Conservation (phyloP, 352 stramenopile species). For the Phytophthora lateralis region DNA sequence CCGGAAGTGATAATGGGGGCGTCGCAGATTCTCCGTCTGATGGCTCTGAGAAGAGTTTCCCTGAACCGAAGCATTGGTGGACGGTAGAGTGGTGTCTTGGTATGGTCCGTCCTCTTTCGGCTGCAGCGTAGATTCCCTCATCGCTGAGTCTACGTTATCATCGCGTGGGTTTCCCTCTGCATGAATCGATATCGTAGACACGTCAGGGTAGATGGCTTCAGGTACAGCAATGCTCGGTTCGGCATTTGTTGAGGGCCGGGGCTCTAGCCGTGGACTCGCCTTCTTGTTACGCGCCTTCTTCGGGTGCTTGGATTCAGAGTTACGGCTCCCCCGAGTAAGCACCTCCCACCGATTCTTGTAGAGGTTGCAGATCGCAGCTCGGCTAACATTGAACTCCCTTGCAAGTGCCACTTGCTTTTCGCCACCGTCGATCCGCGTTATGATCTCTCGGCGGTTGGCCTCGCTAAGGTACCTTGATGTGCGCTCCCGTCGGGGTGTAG, state of each 20-base stretch:
- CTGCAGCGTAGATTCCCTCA: neutral
- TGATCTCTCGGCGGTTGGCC: conserved; percentile 42
- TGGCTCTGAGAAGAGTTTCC: neutral
- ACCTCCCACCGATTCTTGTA: conserved; percentile 62
- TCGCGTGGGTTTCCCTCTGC: conserved; percentile 12
- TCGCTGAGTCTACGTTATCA: neutral
- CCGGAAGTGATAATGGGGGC: conserved; percentile 3
- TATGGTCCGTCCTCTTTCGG: neutral
- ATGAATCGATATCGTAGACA: conserved; percentile 31
- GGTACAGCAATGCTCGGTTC: neutral
- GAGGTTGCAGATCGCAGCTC: conserved; percentile 58
- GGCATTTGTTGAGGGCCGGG: neutral
- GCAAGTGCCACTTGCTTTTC: conserved; percentile 58
- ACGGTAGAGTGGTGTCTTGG: neutral
- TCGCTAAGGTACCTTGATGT: conserved; percentile 36
- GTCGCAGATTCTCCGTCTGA: too few relatives aligned
- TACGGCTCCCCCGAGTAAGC: conserved; percentile 41
- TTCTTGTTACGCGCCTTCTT: conserved; percentile 18
- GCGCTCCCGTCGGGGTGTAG: conserved; percentile 27
- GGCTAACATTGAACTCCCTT: conserved; percentile 53
- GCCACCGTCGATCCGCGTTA: conserved; percentile 46
- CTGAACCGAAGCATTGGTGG: neutral
- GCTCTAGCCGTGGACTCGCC: conserved; percentile 7
- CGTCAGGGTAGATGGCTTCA: conserved; percentile 23
- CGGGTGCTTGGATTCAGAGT: conserved; percentile 26